phyloP scores from a whole-genome alignment of 352 stramenopile genomes.

The Pythium myriotylum region DNA sequence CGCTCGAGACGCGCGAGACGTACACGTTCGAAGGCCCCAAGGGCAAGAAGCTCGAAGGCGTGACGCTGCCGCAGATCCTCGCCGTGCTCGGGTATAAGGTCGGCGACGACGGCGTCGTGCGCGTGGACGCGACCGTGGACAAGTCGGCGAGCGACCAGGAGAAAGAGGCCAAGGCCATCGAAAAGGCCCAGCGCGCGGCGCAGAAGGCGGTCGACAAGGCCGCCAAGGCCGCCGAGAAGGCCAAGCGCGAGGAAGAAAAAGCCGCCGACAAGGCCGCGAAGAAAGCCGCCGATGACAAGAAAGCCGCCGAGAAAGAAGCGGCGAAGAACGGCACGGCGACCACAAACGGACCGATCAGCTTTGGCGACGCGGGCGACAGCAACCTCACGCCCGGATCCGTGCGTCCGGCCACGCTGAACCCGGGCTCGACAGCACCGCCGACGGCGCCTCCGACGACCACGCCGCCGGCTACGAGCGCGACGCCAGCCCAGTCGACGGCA shows the following conservation, averaged over 20 bases:
- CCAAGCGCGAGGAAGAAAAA: conserved; percentile 17
- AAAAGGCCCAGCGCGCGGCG: conserved; percentile 19
- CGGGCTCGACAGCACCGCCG: not conserved
- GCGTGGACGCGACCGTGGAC: conserved; percentile 11
- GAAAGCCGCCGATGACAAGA: conserved; percentile 4
- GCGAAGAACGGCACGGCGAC: conserved; percentile 7
- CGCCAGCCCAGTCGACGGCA: not conserved
- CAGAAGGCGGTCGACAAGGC: conserved; percentile 19
- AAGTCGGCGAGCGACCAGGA: conserved; percentile 10
- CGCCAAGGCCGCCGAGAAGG: conserved; percentile 15
- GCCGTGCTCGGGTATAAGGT: conserved; percentile 21
- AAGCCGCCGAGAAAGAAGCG: not conserved
- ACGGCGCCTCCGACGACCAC: not conserved
- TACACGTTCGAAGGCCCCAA: conserved; percentile 18
- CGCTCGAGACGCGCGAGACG: conserved; percentile 14
- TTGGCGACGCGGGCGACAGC: conserved; percentile 1
- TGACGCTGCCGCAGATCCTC: conserved; percentile 24
- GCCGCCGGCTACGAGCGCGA: not conserved
- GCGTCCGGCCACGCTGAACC: conserved; percentile 9
- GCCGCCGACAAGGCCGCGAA: conserved; percentile 9
- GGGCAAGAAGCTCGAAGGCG: conserved; percentile 7
- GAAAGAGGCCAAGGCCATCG: conserved; percentile 18
- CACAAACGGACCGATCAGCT: conserved; percentile 3
- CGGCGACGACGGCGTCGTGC: conserved; percentile 15
- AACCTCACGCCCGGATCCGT: conserved; percentile 2